A percentile compares a stretch with the other conserved stretches of the same genome.
Evolutionary conservation across 768 basidiomycete species (phyloP).

Genomic region (Auriculariales sp.): DNA sequence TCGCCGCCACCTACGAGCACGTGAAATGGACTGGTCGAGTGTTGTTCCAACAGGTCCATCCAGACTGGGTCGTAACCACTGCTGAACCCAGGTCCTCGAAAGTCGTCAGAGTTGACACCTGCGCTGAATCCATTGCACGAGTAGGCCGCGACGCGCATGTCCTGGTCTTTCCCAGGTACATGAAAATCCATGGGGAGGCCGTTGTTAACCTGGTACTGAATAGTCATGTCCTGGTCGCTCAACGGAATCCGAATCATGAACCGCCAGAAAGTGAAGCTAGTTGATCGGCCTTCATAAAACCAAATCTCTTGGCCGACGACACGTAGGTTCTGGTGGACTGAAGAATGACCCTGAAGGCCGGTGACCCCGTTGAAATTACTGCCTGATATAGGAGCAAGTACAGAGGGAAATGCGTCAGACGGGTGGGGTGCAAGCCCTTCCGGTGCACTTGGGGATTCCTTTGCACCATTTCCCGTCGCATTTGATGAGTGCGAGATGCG

Average conservation of each 20-base stretch:
- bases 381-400: neutral
- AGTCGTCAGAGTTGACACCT: conserved; percentile 81
- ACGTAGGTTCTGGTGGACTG: conserved; percentile 20
- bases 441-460: neutral
- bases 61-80: conserved; percentile 85
- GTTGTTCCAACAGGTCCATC: conserved; percentile 80
- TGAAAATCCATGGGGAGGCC: conserved; percentile 61
- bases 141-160: conserved; percentile 84
- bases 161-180: conserved; percentile 66
- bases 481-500: neutral
- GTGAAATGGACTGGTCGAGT: conserved; percentile 71
- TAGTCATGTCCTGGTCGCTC: conserved; percentile 49
- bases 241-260: conserved; percentile 79
- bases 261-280: conserved; percentile 88
- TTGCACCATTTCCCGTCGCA: neutral
- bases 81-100: conserved; percentile 65
- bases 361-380: neutral
- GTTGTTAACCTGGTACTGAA: conserved; percentile 71
- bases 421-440: conserved; percentile 6
- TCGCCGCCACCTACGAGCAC: conserved; percentile 89
- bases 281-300: conserved; percentile 41
- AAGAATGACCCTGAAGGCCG: conserved; percentile 6
- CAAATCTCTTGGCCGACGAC: conserved; percentile 58
- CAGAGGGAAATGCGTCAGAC: conserved; percentile 8
- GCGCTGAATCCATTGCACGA: conserved; percentile 31